Evolutionary conservation across 352 stramenopile genomes (phyloP).

Genomic region (Phytopythium cucurbitacearum): DNA sequence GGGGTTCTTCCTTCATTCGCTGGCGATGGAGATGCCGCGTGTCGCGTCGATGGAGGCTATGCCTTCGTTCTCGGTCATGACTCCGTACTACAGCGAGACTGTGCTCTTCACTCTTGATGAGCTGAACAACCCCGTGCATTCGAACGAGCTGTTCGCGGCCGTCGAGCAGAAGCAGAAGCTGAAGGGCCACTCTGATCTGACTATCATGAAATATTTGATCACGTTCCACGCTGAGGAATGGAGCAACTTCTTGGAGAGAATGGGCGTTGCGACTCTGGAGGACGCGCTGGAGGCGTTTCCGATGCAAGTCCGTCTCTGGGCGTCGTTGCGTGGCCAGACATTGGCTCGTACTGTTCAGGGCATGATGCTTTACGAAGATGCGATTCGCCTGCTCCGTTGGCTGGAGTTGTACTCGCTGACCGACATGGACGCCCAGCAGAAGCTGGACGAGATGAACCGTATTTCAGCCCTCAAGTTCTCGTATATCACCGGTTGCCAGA

Average conservation of each 20-base stretch:
- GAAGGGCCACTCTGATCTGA: conserved; percentile 73
- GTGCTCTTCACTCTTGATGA: conserved; percentile 87
- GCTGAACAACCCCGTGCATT: conserved; percentile 76
- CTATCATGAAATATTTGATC: conserved; percentile 87
- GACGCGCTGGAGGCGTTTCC: conserved; percentile 63
- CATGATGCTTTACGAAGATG: conserved; percentile 90
- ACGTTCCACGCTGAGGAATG: conserved; percentile 87
- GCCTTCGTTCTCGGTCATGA: conserved; percentile 88
- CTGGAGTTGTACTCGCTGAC: conserved; percentile 69
- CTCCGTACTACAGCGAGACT: conserved; percentile 85
- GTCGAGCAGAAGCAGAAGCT: conserved; percentile 71
- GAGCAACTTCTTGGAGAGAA: conserved; percentile 85
- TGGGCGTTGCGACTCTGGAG: conserved; percentile 63
- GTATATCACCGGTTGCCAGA: conserved; percentile 87
- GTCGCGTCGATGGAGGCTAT: conserved; percentile 74
- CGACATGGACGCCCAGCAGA: conserved; percentile 59
- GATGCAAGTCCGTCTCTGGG: conserved; percentile 80
- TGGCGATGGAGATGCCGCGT: conserved; percentile 80
- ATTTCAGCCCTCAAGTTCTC: conserved; percentile 87
- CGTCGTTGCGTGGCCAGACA: conserved; percentile 80
- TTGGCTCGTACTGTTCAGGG: conserved; percentile 83
- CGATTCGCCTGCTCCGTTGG: conserved; percentile 80
- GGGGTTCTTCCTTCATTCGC: conserved; percentile 83
- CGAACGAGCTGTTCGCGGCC: conserved; percentile 74
- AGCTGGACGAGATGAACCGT: conserved; percentile 78